Base-by-base conservation (phyloP, 352 stramenopile genomes). In the Aphanomyces astaci region DNA sequence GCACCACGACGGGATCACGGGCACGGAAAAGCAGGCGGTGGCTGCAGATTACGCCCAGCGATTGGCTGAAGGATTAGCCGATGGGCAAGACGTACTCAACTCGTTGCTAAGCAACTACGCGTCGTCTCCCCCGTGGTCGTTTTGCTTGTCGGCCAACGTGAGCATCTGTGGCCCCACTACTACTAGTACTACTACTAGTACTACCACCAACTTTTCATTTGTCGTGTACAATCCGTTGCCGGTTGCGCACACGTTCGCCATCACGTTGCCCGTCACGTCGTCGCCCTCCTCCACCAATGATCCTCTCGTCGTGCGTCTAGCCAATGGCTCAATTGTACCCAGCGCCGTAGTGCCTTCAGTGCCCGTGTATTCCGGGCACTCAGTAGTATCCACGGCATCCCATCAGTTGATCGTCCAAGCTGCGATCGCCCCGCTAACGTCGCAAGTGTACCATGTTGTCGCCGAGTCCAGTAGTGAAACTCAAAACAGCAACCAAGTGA, bases 1-100 rank as follows among this genome's bases (percentile, higher is more conserved):
- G 79, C 96, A 99, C 75, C 96, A 99, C 72, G 96, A 99, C 67
- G 95, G 84, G 32, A 82, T 99, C 4, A 94, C 90, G 3, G 96
- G 96, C 55, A 98, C 95, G 9, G 88, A 96, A 57, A 98, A 98
- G 72, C 95, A 98, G 73, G 84, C 84, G 36, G 96, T 99, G 1
- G 84, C 94, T 0, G 84, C 98, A 71, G 96, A 99, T 77, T 99
- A 99, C 68, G 78, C 87, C 1, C 88, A 98, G 54, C 81, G 89
- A 43, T 81, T 99, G 33, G 85, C 94, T 32, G 82, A 89, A 62
- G 94, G 92, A 17, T 76, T 93, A 49, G 70, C 88, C 4, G 70
- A 84, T 11, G 80, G 81, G 0, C 66, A n/a, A n/a, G n/a, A n/a
- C n/a, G n/a, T n/a, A n/a, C n/a, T n/a, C n/a, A n/a, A n/a, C n/a